These are phyloP conservation scores for Sphagnum tenellum DNA, from an alignment of 225 moss, liverwort and hornwort species.

Conservation along the genomic window DNA sequence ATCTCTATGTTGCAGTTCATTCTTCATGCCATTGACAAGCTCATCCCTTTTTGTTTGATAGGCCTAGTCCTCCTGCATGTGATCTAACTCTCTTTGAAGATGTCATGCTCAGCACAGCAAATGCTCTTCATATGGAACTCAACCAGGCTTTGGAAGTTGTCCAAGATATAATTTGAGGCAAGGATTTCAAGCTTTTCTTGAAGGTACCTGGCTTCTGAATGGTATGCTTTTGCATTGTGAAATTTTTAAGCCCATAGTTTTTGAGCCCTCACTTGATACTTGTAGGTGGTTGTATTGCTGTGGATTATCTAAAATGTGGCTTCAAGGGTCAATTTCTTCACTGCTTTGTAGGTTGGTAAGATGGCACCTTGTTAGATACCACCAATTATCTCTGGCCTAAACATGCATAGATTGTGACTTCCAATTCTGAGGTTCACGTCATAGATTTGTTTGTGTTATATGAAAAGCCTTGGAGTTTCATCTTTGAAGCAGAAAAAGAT, in stretches of 20 bases:
- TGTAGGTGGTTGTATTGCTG: constrained; percentile 54
- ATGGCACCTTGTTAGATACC: too few relatives aligned
- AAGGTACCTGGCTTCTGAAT: constrained; percentile 21
- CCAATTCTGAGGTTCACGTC: background rate
- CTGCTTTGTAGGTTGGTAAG: constrained; percentile 69
- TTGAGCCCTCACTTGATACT: too few relatives aligned
- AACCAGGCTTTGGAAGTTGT: constrained; percentile 54
- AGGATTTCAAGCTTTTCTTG: constrained; percentile 77
- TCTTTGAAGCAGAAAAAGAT: too few relatives aligned
- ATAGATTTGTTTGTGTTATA: too few relatives aligned
- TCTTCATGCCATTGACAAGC: too few relatives aligned
- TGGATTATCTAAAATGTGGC: constrained; percentile 51
- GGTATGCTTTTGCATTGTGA: too few relatives aligned
- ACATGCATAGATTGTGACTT: background rate
- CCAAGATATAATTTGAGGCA: constrained; percentile 65
- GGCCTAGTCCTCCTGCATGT: constrained; percentile 69
- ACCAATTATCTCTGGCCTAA: background rate
- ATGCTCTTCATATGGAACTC: constrained; percentile 29
- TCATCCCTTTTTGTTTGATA: constrained; percentile 3
- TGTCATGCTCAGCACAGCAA: constrained; percentile 42
- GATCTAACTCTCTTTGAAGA: constrained; percentile 67
- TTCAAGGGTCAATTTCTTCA: constrained; percentile 79
- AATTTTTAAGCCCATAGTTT: too few relatives aligned
- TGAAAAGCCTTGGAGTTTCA: too few relatives aligned
- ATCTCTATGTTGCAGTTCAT: too few relatives aligned